phyloP scores from a whole-genome alignment of 805 yeast genomes.

The Metschnikowia borealis region DNA sequence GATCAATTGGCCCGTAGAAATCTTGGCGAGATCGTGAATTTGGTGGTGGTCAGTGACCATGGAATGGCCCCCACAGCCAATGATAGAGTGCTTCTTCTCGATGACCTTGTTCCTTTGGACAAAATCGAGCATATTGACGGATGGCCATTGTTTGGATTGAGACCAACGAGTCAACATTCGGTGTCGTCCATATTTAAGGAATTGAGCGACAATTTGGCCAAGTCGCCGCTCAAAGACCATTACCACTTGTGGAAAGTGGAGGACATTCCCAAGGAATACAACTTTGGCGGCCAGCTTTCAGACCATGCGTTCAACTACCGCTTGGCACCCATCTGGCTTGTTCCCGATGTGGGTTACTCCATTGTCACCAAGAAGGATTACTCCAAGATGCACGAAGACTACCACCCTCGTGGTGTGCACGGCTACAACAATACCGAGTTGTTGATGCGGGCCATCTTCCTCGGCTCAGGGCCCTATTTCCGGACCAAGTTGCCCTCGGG shows the following conservation, averaged over 20 bases:
- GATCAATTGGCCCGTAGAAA: constrained; percentile 51
- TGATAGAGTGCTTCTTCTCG: constrained; percentile 64
- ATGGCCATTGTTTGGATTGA: constrained; percentile 80
- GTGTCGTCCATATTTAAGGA: constrained; percentile 46
- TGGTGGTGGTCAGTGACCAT: constrained; percentile 82
- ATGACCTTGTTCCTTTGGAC: constrained; percentile 57
- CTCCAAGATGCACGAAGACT: constrained; percentile 45
- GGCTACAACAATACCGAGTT: constrained; percentile 78
- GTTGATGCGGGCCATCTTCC: constrained; percentile 78
- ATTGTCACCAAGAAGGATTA: constrained; percentile 59
- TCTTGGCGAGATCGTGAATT: constrained; percentile 61
- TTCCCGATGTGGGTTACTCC: constrained; percentile 80
- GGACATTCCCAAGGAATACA: constrained; percentile 50
- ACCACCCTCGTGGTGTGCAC: constrained; percentile 72
- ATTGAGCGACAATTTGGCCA: constrained; percentile 29
- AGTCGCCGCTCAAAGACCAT: constrained; percentile 23
- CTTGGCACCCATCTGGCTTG: constrained; percentile 80
- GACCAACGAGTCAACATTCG: constrained; percentile 46
- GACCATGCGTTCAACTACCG: constrained; percentile 49
- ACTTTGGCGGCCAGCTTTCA: constrained; percentile 45
- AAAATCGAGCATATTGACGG: constrained; percentile 67
- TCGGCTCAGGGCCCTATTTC: constrained; percentile 82
- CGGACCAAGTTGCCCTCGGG: constrained; percentile 24
- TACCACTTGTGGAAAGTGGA: constrained; percentile 51
- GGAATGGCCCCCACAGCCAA: constrained; percentile 89